Evolutionary conservation across 2,329 filamentous ascomycete genomes (phyloP), one percentile per base, ranked within the genome.

Genomic region (Talaromyces piceae): DNA sequence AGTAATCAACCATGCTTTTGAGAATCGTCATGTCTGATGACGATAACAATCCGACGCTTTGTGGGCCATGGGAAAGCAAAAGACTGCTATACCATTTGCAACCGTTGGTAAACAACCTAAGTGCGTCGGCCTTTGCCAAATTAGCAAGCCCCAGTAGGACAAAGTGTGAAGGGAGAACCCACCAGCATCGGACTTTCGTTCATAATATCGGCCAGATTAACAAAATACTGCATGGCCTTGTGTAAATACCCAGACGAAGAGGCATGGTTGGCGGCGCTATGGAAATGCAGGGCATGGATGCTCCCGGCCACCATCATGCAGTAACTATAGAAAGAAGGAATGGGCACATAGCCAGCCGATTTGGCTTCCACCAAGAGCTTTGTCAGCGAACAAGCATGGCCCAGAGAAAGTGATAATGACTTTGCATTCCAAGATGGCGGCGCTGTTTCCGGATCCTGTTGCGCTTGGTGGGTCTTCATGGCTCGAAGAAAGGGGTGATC

Each of bases 291-390:
- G 0, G 56, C 58, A 22, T 60, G 58, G 12, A 61, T 53, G 5
- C 57, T 59, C 22, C 58, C 58, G 0, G 59, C 59, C 22, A 61
- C 51, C n/a, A 61, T 41, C 27, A 61, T 58, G 45, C 58, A 57
- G 41, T 61, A 61, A 45, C 59, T 60, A 39, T 58, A 61, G 5
- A 59, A 58, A 4, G 59, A 59, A 5, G 59, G 54, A 4, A 57
- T 52, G 1, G 56, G 57, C 53, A 60, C 59, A 31, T 58, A 59
- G 13, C 58, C 58, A 18, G 56, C 57, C 12, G 58, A 52, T 20
- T 61, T 60, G 20, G 59, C 58, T 18, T 60, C 56, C n/a, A 61
- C 51, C 3, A 61, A 51, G 2, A 60, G 52, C 9, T 55, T 58
- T n/a, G 59, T 53, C 26, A 61, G 22, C 1, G 57, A 56, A 9